Percentiles rank a stretch among this genome's conserved stretches.
phyloP scores from a whole-genome alignment of 2,329 filamentous ascomycete genomes.

The Monosporascus sp. region DNA sequence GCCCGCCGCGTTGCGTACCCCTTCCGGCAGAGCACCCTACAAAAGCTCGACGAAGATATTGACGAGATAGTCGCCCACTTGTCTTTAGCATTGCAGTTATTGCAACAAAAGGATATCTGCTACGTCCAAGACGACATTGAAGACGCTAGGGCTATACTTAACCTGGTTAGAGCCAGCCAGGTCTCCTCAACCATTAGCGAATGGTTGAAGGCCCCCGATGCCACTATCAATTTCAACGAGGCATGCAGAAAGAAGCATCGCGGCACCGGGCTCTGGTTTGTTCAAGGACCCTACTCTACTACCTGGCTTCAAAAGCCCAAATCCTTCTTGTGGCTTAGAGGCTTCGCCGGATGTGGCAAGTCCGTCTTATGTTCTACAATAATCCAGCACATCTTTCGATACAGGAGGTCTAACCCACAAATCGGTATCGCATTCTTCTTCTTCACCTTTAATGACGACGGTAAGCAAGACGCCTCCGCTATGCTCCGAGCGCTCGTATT shows the following conservation, averaged over 20 bases:
- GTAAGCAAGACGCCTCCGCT: constrained; percentile 25
- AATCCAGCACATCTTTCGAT: constrained; percentile 24
- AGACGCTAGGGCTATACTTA: not conserved
- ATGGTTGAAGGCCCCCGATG: constrained; percentile 34
- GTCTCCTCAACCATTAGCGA: constrained; percentile 19
- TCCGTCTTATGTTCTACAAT: constrained; percentile 33
- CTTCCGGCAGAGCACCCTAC: not conserved
- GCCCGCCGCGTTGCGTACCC: not conserved
- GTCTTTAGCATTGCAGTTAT: no score
- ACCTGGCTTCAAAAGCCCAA: constrained; percentile 20
- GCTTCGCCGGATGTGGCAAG: constrained; percentile 36
- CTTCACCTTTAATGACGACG: constrained; percentile 32
- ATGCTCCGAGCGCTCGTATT: constrained; percentile 29
- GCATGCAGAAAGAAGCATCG: constrained; percentile 25
- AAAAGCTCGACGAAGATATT: not conserved
- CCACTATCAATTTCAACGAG: constrained; percentile 27
- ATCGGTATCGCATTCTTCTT: constrained; percentile 33
- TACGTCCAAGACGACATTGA: not conserved
- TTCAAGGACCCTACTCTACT: constrained; percentile 12
- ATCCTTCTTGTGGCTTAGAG: constrained; percentile 35
- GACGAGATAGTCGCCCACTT: not conserved
- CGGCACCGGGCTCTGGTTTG: constrained; percentile 32
- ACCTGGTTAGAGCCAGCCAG: constrained; percentile 2
- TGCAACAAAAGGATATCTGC: not conserved
- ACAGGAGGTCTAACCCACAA: constrained; percentile 12